Evolutionary conservation across 768 basidiomycete species (phyloP).

Genomic region (Hygrocybe punicea): DNA sequence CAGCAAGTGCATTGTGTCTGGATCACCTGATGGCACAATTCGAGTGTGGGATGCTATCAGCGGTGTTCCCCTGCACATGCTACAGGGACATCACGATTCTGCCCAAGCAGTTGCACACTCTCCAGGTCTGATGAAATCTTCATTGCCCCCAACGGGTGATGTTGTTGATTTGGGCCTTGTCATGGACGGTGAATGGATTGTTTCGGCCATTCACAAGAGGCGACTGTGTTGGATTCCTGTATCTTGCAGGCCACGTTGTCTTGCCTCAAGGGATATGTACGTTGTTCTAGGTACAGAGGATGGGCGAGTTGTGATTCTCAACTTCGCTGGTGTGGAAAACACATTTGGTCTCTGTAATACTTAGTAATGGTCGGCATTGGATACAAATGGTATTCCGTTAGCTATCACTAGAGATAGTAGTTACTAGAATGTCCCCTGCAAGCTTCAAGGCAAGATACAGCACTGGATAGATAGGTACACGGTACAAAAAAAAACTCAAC

Average conservation of each 20-base stretch:
- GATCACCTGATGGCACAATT: slow-evolving; percentile 15
- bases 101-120: neutral
- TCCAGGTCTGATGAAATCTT: too few species aligned
- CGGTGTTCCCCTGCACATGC: neutral
- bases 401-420: too few species aligned
- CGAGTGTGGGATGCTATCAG: slow-evolving; percentile 18
- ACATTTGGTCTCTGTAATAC: neutral
- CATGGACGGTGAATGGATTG: neutral
- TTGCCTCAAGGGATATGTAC: neutral
- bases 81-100: neutral
- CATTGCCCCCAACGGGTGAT: neutral
- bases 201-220: neutral
- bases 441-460: too few species aligned
- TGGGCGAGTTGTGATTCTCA: neutral
- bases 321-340: neutral
- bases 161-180: neutral
- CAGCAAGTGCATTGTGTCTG: slow-evolving; percentile 20
- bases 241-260: neutral
- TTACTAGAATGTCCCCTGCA: too few species aligned
- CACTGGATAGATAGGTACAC: too few species aligned
- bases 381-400: too few species aligned
- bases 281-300: neutral
- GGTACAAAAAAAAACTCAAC: too few species aligned
- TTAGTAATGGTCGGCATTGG: too few species aligned
- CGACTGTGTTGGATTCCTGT: neutral